Base-by-base conservation (phyloP, 768 basidiomycete species). In the Rhizopogon salebrosus region DNA sequence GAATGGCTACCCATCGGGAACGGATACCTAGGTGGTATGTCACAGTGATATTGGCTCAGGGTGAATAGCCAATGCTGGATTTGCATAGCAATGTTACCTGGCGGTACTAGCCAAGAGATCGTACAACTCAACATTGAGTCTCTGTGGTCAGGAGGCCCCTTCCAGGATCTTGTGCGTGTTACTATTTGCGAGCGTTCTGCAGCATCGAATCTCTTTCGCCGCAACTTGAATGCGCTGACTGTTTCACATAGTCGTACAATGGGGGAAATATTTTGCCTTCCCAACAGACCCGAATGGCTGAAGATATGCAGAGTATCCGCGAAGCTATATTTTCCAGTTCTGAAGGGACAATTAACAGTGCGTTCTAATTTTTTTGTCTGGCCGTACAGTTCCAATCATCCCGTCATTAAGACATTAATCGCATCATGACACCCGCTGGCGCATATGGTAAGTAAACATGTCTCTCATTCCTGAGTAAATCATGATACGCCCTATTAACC, bases 111-210 rank as follows among this genome's bases (percentile, higher is more conserved):
- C 3, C 76, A 79, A 37, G 87, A 89, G 65, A 70, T 70, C 14
- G 82, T 76, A 9, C 84, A 85, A 55, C 70, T 90, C 24, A 89
- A 90, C 61, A 83, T 90, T 41, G 87, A 90, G 61, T 82, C 83
- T 13, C 70, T 90, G 8, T 89, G 88, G 87, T 76, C 81, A 18
- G 87, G 87, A 18, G 87, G 87, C 3, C 83, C 85, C 7, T 86
- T 86, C 56, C 74, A 79, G 42, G 80, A 86, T 60, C 75, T 78
- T 9, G 85, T 87, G 61, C 27, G 75, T 67, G 14, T 26, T 42
- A 3, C 14, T 16, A 4, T 46, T 34, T n/a, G 9, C 20, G 13
- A 24, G 52, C 10, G 16, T 23, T 51, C n/a, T 13, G 8, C 6
- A 26, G 6, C 11, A 5, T n/a, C 20, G 6, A 43, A n/a, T 18